Percentiles rank a stretch among this genome's conserved stretches.
Conservation (phyloP, 805 yeast genomes). For the Grigorovia yakushimaensis region DNA sequence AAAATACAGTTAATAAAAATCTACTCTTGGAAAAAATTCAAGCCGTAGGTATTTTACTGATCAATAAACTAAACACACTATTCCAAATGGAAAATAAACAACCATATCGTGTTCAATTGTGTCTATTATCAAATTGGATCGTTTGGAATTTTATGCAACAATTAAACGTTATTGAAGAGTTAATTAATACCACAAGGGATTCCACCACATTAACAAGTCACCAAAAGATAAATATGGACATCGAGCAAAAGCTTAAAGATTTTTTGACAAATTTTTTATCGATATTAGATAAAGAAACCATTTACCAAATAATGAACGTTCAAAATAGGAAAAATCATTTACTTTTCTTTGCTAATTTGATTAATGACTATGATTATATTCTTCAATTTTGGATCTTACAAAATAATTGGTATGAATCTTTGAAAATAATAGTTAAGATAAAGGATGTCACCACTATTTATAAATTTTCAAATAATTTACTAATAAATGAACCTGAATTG, state of each 20-base stretch:
- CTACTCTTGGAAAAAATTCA: background rate
- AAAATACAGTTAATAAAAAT: no score
- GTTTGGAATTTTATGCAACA: background rate
- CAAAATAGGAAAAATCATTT: slow-evolving; percentile 59
- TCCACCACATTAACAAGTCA: background rate
- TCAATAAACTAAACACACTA: slow-evolving; percentile 31
- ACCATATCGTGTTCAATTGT: background rate
- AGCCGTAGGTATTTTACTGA: slow-evolving; percentile 31
- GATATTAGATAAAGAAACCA: slow-evolving; percentile 52
- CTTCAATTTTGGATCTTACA: slow-evolving; percentile 57
- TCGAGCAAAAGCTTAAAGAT: background rate
- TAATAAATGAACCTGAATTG: slow-evolving; percentile 55
- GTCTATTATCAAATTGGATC: slow-evolving; percentile 1
- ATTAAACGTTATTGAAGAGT: background rate
- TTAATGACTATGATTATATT: slow-evolving; percentile 61
- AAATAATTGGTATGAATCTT: slow-evolving; percentile 66
- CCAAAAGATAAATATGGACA: background rate
- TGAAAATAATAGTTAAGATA: slow-evolving; percentile 44
- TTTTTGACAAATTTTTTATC: background rate
- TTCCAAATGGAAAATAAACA: slow-evolving; percentile 11
- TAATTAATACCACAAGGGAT: background rate
- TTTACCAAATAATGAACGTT: slow-evolving; percentile 60
- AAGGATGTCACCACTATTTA: slow-evolving; percentile 45
- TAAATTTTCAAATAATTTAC: slow-evolving; percentile 55
- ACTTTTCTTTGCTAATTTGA: slow-evolving; percentile 54